Base-by-base conservation (phyloP, 2,329 filamentous ascomycete species). In the Trichoderma atrobrunneum region DNA sequence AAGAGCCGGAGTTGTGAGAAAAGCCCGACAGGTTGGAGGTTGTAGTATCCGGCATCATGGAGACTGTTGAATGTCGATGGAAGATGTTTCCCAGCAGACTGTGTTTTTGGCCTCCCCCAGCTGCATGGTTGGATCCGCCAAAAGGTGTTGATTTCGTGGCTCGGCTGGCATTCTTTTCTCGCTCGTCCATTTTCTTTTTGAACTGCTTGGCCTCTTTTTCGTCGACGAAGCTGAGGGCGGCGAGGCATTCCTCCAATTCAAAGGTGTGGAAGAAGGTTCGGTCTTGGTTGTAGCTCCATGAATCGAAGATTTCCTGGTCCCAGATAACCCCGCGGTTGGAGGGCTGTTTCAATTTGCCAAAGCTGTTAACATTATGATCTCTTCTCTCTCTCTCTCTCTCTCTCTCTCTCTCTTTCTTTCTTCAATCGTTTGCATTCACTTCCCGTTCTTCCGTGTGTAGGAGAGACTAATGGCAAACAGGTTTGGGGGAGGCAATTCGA, bases 191-290 rank as follows among this genome's bases (percentile, higher is more conserved):
- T 86, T 98, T 98, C 87, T 98, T 97, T 82, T 95, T 91, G 84
- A 99, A 98, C 72, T 93, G 93, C 83, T 93, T 97, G 39, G 96
- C 96, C 84, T 99, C 96, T 83, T 98, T 98, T 85, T 98, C 96
- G 81, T 98, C 96, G 73, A 92, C 91, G 78, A 99, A 99, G 28
- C 94, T 97, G 73, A 99, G 84, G 0, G 91, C 96, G 7, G 94
- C 96, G 73, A 97, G 85, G 78, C 94, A 98, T 74, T 97, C 91
- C 82, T 98, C 95, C 71, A 97, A 88, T 84, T 99, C 96, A 80
- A 99, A 99, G 7, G 93, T 94, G 83, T 98, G 95, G 84, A 99
- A 99, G 84, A 98, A 99, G 73, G 93, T 95, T 74, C 96, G 91
- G 81, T 99, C 96, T 80, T 98, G 95, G 83, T 98, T 97, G 86